phyloP scores from a whole-genome alignment of 2,329 filamentous ascomycete species.

The Talaromyces sp. region DNA sequence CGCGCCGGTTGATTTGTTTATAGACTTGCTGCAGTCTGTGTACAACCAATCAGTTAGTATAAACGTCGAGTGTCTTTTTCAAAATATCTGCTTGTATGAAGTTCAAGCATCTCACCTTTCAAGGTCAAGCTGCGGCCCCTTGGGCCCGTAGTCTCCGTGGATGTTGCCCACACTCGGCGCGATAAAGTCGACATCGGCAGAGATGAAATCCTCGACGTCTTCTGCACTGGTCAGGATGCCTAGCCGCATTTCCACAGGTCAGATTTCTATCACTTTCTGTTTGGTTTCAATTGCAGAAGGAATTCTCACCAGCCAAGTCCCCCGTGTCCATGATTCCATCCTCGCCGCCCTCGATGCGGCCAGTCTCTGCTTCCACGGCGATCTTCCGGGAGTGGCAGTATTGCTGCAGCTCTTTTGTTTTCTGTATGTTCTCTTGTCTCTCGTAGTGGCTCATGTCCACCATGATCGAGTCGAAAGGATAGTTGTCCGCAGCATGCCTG shows the following conservation, averaged over 20 bases:
- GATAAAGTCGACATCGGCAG: background rate
- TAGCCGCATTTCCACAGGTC: background rate
- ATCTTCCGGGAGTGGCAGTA: background rate
- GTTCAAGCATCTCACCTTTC: background rate
- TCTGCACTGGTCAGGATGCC: background rate
- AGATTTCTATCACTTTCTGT: background rate
- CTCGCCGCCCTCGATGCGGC: background rate
- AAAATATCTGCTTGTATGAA: too few species aligned
- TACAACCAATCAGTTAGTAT: too few species aligned
- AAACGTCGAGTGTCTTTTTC: too few species aligned
- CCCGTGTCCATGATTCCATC: background rate
- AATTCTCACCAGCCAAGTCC: background rate
- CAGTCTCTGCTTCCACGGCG: background rate
- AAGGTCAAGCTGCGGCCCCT: background rate
- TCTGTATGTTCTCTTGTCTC: background rate
- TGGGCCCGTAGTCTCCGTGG: background rate
- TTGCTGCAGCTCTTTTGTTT: background rate
- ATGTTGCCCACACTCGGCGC: background rate
- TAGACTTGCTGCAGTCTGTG: background rate
- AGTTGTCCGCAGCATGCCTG: background rate
- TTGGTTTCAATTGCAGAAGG: too few species aligned
- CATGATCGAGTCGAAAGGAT: background rate
- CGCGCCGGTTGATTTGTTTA: background rate
- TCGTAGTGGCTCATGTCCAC: background rate
- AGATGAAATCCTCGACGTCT: background rate